Conservation (phyloP, 169 alveolate species). For the Toxoplasma gondii region DNA sequence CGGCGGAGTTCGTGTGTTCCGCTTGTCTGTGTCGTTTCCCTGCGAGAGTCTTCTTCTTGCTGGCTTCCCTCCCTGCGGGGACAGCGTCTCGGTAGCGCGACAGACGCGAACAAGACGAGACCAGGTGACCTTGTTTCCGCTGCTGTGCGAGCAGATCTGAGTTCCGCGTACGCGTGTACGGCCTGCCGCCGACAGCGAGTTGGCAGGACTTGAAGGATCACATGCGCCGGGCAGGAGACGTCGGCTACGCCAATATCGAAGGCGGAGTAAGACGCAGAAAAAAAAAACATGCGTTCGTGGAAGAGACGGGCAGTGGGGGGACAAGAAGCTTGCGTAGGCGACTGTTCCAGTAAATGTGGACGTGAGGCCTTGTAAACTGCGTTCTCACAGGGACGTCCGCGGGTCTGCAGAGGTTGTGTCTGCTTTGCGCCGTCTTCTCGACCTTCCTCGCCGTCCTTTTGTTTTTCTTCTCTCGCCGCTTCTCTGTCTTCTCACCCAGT, state of each 20-base stretch:
- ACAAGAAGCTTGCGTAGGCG: not conserved
- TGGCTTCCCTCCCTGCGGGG: not conserved
- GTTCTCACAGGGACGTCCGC: too few species aligned
- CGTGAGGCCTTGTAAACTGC: not conserved
- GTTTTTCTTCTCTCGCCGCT: too few species aligned
- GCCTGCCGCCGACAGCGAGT: constrained; percentile 80
- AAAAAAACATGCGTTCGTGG: not conserved
- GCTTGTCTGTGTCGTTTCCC: not conserved
- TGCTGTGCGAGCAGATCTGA: constrained; percentile 73
- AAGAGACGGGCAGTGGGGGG: not conserved
- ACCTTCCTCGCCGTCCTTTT: too few species aligned
- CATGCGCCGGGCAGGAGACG: constrained; percentile 83
- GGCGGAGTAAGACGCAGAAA: constrained; percentile 69
- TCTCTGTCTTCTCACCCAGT: too few species aligned
- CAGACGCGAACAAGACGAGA: not conserved
- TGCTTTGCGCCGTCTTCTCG: too few species aligned
- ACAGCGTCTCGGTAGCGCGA: not conserved
- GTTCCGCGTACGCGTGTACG: constrained; percentile 76
- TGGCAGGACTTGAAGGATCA: constrained; percentile 87
- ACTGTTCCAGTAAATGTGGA: not conserved
- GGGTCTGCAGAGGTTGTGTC: too few species aligned
- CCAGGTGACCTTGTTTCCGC: not conserved
- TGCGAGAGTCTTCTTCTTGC: not conserved
- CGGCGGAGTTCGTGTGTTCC: not conserved
- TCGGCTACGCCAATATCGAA: constrained; percentile 81